Evolutionary conservation across 2,329 filamentous ascomycete species (phyloP).

Genomic region (Botryotinia globosa): DNA sequence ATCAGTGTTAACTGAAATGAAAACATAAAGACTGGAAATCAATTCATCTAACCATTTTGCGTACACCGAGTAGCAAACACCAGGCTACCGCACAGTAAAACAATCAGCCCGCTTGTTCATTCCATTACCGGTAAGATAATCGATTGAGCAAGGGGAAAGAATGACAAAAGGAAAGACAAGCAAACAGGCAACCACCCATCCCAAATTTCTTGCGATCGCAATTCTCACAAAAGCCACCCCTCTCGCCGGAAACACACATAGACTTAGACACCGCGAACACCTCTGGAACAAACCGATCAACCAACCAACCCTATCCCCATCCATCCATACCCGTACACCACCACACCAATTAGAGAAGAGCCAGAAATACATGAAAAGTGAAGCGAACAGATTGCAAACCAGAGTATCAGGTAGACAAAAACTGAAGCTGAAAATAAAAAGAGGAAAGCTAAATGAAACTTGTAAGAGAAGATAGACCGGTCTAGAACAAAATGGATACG

Average conservation of each 20-base stretch:
- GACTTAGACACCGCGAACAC: constrained; percentile 8
- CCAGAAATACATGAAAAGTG: background rate
- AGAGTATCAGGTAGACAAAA: background rate
- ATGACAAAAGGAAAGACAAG: background rate
- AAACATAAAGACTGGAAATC: background rate
- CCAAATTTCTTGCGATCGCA: background rate
- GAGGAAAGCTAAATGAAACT: background rate
- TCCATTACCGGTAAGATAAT: background rate
- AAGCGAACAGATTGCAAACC: background rate
- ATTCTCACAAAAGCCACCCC: constrained; percentile 13
- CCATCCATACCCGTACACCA: background rate
- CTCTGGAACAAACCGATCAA: background rate
- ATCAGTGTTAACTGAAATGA: background rate
- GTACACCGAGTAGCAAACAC: background rate
- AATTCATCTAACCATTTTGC: constrained; percentile 2
- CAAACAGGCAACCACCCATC: constrained; percentile 3
- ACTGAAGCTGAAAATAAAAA: background rate
- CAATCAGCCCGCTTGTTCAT: background rate
- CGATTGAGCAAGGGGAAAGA: background rate
- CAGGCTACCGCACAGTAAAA: background rate
- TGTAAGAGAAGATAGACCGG: background rate
- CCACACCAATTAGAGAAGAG: background rate
- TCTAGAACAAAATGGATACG: constrained; percentile 4
- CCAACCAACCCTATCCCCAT: background rate
- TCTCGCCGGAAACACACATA: background rate